Evolutionary conservation across 805 yeast genomes (phyloP).

Genomic region (Diddensiella santjacobensis): DNA sequence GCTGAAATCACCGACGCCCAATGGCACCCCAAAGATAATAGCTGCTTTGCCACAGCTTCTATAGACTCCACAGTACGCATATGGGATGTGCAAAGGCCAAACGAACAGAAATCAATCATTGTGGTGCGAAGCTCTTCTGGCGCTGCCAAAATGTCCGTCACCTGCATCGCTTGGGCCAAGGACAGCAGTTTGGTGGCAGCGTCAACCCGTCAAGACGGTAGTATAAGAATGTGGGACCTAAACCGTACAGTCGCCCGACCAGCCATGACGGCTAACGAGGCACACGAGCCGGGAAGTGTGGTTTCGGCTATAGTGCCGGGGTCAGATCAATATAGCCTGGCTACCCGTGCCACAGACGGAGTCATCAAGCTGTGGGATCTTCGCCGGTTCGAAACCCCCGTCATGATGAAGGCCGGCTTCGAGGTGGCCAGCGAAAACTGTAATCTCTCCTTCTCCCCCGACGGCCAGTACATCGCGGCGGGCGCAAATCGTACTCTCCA

Average conservation of each 20-base stretch:
- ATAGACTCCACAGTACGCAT: constrained; percentile 35
- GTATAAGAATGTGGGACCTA: constrained; percentile 26
- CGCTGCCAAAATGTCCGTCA: constrained; percentile 13
- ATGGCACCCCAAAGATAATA: constrained; percentile 28
- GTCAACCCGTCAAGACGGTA: constrained; percentile 23
- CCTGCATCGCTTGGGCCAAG: constrained; percentile 18
- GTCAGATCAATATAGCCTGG: no score
- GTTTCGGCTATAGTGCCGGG: constrained; percentile 19
- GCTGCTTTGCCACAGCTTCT: constrained; percentile 29
- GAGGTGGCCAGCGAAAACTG: constrained; percentile 18
- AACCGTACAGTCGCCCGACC: constrained; percentile 31
- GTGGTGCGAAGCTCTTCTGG: constrained; percentile 25
- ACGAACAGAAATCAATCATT: constrained; percentile 29
- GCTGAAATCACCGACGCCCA: constrained; percentile 30
- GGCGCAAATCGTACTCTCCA: constrained; percentile 25
- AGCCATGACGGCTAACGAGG: constrained; percentile 17
- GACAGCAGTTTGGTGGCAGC: constrained; percentile 23
- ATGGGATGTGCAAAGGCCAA: constrained; percentile 31
- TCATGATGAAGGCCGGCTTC: constrained; percentile 22
- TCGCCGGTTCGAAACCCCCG: constrained; percentile 24
- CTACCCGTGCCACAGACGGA: constrained; percentile 24
- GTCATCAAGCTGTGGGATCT: constrained; percentile 33
- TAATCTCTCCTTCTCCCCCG: constrained; percentile 26
- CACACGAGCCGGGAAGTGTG: constrained; percentile 23
- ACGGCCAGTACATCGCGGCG: constrained; percentile 25